Percentiles rank a stretch among this genome's conserved stretches.
Evolutionary conservation across 1,284 basidiomycete species (phyloP).

Genomic region (Kwoniella shivajii): DNA sequence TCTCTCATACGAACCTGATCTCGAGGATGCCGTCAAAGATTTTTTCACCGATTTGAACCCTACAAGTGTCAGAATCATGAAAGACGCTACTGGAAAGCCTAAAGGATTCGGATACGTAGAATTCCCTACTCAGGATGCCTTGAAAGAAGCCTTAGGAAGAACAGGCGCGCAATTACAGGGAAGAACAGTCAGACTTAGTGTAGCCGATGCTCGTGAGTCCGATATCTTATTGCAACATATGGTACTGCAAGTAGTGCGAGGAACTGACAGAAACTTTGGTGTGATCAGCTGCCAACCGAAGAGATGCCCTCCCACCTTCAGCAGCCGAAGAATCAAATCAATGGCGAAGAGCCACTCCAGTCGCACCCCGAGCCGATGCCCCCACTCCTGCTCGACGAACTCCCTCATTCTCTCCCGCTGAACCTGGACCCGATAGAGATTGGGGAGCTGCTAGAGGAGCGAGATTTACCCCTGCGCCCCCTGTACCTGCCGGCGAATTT

Average conservation of each 20-base stretch:
- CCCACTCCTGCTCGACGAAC: constrained; percentile 28
- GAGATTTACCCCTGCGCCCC: constrained; percentile 52
- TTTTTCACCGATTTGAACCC: constrained; percentile 71
- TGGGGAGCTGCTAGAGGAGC: constrained; percentile 56
- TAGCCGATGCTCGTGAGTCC: constrained; percentile 88
- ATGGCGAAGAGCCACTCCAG: constrained; percentile 87
- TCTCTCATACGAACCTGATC: constrained; percentile 87
- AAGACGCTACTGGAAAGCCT: constrained; percentile 84
- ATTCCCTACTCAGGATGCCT: constrained; percentile 76
- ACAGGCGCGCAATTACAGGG: constrained; percentile 67
- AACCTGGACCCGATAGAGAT: constrained; percentile 50
- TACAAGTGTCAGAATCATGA: constrained; percentile 88
- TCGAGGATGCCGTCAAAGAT: constrained; percentile 70
- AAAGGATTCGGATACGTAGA: constrained; percentile 99
- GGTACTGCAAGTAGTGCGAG: no score
- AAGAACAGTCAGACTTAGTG: constrained; percentile 82
- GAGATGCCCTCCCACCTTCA: constrained; percentile 45
- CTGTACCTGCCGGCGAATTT: constrained; percentile 18
- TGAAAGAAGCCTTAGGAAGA: constrained; percentile 77
- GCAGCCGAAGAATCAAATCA: constrained; percentile 59
- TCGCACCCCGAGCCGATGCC: constrained; percentile 61
- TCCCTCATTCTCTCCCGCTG: constrained; percentile 34
- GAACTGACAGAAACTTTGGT: not conserved
- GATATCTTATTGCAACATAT: no score
- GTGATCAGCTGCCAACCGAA: constrained; percentile 20